Evolutionary conservation across 2,329 filamentous ascomycete genomes (phyloP).

Genomic region (Blumeriella jaapii): DNA sequence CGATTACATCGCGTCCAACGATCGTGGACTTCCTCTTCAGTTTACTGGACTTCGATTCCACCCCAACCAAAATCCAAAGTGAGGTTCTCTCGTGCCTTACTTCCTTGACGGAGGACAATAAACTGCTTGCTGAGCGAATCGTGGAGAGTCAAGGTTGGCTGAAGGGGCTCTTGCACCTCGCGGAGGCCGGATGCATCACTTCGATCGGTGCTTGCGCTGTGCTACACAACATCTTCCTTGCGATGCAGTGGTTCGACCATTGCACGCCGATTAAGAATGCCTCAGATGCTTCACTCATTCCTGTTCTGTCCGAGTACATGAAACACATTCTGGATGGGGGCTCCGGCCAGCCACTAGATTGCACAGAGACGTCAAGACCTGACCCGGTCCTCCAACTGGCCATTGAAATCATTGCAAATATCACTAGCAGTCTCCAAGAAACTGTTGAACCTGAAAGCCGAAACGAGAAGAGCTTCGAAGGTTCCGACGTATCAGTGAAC

Average conservation of each 20-base stretch:
- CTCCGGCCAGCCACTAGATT: constrained; percentile 16
- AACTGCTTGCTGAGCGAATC: constrained; percentile 40
- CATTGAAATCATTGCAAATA: constrained; percentile 51
- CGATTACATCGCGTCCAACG: constrained; percentile 37
- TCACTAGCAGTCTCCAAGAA: constrained; percentile 46
- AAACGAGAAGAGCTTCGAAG: constrained; percentile 31
- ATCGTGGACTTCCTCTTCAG: constrained; percentile 44
- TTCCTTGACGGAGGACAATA: constrained; percentile 49
- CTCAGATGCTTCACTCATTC: constrained; percentile 40
- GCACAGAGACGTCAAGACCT: constrained; percentile 18
- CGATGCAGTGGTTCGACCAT: constrained; percentile 41
- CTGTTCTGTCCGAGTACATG: constrained; percentile 30
- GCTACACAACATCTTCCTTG: constrained; percentile 49
- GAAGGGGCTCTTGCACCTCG: constrained; percentile 37
- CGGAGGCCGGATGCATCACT: constrained; percentile 35
- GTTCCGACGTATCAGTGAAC: constrained; percentile 22
- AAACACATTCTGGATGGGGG: constrained; percentile 13
- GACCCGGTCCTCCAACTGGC: constrained; percentile 32
- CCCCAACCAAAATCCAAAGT: constrained; percentile 30
- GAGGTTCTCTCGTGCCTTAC: constrained; percentile 44
- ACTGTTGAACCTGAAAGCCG: constrained; percentile 36
- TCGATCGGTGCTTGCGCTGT: constrained; percentile 48
- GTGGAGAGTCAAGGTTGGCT: constrained; percentile 40
- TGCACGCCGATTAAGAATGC: constrained; percentile 37
- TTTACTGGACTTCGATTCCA: constrained; percentile 33